Conservation (phyloP, 1,139 yeast species). For the Debaryomyces sp. region DNA sequence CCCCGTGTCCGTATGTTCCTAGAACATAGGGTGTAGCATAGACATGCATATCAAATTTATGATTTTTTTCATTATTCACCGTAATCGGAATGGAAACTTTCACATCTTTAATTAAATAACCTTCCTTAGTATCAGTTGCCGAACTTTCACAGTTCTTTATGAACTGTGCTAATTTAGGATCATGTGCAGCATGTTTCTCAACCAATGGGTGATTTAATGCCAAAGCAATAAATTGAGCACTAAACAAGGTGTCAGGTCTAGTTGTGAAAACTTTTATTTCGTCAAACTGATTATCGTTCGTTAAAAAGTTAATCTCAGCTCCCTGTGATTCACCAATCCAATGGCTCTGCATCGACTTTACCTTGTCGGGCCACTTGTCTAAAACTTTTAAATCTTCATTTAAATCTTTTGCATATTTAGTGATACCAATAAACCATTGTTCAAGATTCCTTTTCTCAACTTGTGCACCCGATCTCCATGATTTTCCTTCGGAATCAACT, state of each 20-base stretch:
- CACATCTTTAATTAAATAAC: slow-evolving; percentile 53
- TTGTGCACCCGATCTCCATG: slow-evolving; percentile 96
- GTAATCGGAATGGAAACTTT: slow-evolving; percentile 66
- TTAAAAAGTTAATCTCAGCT: slow-evolving; percentile 59
- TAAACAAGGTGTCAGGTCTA: slow-evolving; percentile 82
- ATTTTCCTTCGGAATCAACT: slow-evolving; percentile 84
- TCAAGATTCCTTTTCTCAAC: slow-evolving; percentile 80
- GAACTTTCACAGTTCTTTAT: slow-evolving; percentile 39
- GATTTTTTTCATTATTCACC: slow-evolving; percentile 18
- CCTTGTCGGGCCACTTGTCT: slow-evolving; percentile 84
- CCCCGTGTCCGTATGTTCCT: slow-evolving; percentile 82
- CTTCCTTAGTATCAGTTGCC: slow-evolving; percentile 60
- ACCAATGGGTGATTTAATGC: slow-evolving; percentile 72
- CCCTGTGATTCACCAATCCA: slow-evolving; percentile 95
- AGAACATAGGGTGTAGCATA: slow-evolving; percentile 91
- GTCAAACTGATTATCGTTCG: slow-evolving; percentile 18
- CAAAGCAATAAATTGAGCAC: slow-evolving; percentile 81
- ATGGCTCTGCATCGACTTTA: slow-evolving; percentile 84
- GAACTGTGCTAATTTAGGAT: slow-evolving; percentile 49
- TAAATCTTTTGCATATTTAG: slow-evolving; percentile 72
- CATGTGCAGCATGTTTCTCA: slow-evolving; percentile 30
- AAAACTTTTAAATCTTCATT: slow-evolving; percentile 62
- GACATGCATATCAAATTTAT: slow-evolving; percentile 56
- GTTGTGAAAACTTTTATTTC: slow-evolving; percentile 72
- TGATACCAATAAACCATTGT: slow-evolving; percentile 94